A percentile compares a stretch with the other conserved stretches of the same genome.
Conservation (phyloP, 2,329 filamentous ascomycete species). For the Penicillium sp. region DNA sequence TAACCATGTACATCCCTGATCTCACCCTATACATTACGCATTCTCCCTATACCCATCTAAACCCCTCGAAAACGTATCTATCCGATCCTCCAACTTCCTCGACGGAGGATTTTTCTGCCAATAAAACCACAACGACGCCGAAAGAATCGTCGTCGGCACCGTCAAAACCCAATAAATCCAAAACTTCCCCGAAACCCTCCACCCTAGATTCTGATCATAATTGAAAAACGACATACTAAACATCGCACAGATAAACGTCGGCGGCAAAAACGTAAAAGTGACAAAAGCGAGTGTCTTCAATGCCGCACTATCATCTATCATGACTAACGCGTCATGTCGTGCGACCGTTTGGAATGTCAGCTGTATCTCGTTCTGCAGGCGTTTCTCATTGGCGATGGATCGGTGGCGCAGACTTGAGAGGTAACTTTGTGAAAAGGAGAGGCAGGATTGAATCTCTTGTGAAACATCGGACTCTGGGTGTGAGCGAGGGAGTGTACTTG, state of each 20-base stretch:
- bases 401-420: slow-evolving; percentile 29
- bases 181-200: slow-evolving; percentile 30
- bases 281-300: slow-evolving; percentile 58
- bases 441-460: slow-evolving; percentile 25
- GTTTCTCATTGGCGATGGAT: slow-evolving; percentile 35
- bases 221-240: slow-evolving; percentile 43
- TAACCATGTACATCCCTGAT: not conserved
- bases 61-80: not conserved
- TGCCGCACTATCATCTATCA: slow-evolving; percentile 51
- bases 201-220: slow-evolving; percentile 24
- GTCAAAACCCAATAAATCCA: slow-evolving; percentile 40
- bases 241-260: slow-evolving; percentile 53
- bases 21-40: not conserved
- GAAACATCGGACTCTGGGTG: not conserved
- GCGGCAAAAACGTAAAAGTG: slow-evolving; percentile 55
- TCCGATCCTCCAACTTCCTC: not conserved
- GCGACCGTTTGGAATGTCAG: slow-evolving; percentile 39
- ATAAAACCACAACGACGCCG: slow-evolving; percentile 24
- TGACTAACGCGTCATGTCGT: slow-evolving; percentile 31
- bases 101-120: slow-evolving; percentile 20
- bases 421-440: slow-evolving; percentile 29
- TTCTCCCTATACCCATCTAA: not conserved
- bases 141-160: slow-evolving; percentile 29
- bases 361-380: slow-evolving; percentile 38
- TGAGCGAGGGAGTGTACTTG: not conserved